Base-by-base conservation (phyloP, 2,329 filamentous ascomycete species). In the Aschersonia sp. region DNA sequence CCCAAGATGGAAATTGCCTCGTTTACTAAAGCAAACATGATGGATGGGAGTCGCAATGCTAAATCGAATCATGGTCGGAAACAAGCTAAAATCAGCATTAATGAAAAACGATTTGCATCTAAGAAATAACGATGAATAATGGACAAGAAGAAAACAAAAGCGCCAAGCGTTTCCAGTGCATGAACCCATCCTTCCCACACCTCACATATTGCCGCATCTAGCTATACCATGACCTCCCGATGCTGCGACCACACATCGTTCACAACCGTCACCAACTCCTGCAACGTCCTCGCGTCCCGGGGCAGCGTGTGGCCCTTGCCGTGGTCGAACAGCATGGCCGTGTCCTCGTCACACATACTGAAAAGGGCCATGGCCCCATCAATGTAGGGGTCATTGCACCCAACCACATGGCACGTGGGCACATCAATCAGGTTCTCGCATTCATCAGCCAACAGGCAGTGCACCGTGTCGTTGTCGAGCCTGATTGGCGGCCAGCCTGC, bases 241-340 rank as follows among this genome's bases (percentile, higher is more conserved):
- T 29, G 29, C 45, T 30, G 32, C 40, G 41, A n/a, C 47, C 42
- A 44, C 5, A 45, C 46, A 10, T 29, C 28, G 12, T 45, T 46
- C 2, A 54, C 46, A 35, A 35, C 43, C 10, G 40, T 38, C 1
- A 45, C 66, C 10, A 75, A 58, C 52, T 75, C 71, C 52, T 65
- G 65, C 47, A 74, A 65, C 0, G 70, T 71, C 10, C 63, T 64
- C 47, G 65, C 66, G 48, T 77, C 73, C 51, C 76, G 65, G 0
- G 79, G 78, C 4, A 82, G 63, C 0, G 75, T 80, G 56, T 83
- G 79, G 0, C 78, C 79, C 55, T 80, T 80, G 4, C 76, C 78
- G 52, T 81, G 77, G 53, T 83, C 78, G 51, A 82, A 82, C n/a
- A 82, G 66, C 35, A 70, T 67, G 0, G 77, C 77, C 1, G 64